Evolutionary conservation across 2,329 filamentous ascomycete species (phyloP).

Genomic region (Fonsecaea pedrosoi): DNA sequence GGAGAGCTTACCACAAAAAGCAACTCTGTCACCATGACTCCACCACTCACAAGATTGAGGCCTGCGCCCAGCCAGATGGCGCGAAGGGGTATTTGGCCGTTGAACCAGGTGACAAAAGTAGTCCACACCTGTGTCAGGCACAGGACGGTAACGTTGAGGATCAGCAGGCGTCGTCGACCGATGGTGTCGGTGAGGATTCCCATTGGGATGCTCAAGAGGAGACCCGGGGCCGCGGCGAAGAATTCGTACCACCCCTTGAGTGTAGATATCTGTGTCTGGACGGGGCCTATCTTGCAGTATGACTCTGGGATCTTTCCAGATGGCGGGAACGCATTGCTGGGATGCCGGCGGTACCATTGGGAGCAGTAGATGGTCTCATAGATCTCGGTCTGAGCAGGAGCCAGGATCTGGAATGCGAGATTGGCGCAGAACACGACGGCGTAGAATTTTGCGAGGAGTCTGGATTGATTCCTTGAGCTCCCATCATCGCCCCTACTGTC

Average conservation of each 20-base stretch:
- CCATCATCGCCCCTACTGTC: not conserved
- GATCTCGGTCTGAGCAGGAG: constrained; percentile 56
- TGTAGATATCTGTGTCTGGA: constrained; percentile 58
- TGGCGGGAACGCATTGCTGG: constrained; percentile 52
- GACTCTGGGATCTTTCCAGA: constrained; percentile 55
- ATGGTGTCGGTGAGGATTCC: constrained; percentile 57
- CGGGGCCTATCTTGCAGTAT: constrained; percentile 57
- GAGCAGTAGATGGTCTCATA: constrained; percentile 58
- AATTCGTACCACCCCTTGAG: constrained; percentile 60
- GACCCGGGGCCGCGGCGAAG: constrained; percentile 53
- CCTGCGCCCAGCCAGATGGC: constrained; percentile 57
- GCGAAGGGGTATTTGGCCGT: constrained; percentile 52
- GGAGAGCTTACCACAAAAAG: constrained; percentile 48
- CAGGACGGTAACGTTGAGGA: constrained; percentile 47
- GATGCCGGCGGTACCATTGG: constrained; percentile 51
- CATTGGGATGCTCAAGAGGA: constrained; percentile 57
- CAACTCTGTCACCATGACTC: constrained; percentile 55
- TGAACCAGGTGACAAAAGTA: constrained; percentile 47
- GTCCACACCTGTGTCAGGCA: constrained; percentile 37
- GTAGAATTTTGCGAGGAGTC: constrained; percentile 43
- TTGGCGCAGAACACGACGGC: constrained; percentile 53
- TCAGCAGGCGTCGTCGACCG: constrained; percentile 54
- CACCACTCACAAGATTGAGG: constrained; percentile 56
- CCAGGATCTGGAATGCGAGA: constrained; percentile 53
- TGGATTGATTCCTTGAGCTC: not conserved